phyloP scores from a whole-genome alignment of 1,284 basidiomycete genomes.

The Malassezia obtusa region DNA sequence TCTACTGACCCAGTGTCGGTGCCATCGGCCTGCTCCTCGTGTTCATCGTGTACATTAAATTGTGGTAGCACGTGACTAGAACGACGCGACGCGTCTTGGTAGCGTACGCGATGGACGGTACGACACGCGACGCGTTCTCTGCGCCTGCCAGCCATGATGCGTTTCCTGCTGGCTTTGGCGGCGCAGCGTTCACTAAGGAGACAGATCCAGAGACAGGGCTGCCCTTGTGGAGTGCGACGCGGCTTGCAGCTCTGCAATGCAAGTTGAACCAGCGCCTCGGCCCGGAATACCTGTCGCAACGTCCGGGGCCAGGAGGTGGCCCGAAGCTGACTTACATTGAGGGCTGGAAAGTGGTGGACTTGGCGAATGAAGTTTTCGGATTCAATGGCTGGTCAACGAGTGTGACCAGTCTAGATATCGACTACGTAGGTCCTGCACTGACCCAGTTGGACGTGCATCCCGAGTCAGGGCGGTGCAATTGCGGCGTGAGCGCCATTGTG shows the following conservation, averaged over 20 bases:
- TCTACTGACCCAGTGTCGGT: slow-evolving; percentile 23
- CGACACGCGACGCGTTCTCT: background rate
- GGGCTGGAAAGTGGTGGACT: slow-evolving; percentile 65
- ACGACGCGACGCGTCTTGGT: background rate
- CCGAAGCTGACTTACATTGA: slow-evolving; percentile 83
- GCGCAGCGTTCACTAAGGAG: background rate
- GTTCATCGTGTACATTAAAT: slow-evolving; percentile 83
- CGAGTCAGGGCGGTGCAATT: slow-evolving; percentile 56
- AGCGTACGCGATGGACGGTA: background rate
- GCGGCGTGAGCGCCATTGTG: slow-evolving; percentile 75
- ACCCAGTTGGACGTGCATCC: slow-evolving; percentile 51
- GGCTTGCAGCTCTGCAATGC: slow-evolving; percentile 62
- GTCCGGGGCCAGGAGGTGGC: slow-evolving; percentile 67
- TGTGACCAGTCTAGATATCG: slow-evolving; percentile 65
- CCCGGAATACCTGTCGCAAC: slow-evolving; percentile 79
- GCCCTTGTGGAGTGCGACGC: slow-evolving; percentile 23
- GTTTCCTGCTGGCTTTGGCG: slow-evolving; percentile 9
- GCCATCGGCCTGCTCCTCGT: slow-evolving; percentile 54
- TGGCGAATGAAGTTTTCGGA: slow-evolving; percentile 96
- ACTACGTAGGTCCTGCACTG: slow-evolving; percentile 51
- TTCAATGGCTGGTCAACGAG: slow-evolving; percentile 94
- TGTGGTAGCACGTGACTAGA: slow-evolving; percentile 50
- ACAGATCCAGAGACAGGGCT: slow-evolving; percentile 9
- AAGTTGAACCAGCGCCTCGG: slow-evolving; percentile 80
- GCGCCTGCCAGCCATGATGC: background rate